These are phyloP conservation scores for Ascochyta pisi DNA, from an alignment of 2,329 filamentous ascomycete species.

Conservation along the genomic window DNA sequence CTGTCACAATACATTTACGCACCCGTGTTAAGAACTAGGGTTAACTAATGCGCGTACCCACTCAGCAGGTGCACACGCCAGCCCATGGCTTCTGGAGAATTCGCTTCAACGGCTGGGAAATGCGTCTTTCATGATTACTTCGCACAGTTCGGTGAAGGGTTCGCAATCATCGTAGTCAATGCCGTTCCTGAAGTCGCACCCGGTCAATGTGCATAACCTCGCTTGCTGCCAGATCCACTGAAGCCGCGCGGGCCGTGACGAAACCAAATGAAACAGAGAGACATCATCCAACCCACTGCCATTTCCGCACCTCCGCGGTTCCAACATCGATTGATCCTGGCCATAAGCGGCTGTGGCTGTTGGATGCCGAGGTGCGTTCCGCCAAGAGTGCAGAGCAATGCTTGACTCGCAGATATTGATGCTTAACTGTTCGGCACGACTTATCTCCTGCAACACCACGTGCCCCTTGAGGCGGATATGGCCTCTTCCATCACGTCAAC, in stretches of 20 bases:
- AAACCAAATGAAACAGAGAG: slow-evolving; percentile 9
- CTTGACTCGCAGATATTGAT: slow-evolving; percentile 28
- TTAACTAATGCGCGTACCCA: background rate
- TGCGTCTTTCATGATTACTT: background rate
- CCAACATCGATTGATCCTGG: slow-evolving; percentile 9
- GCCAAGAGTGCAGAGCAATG: slow-evolving; percentile 37
- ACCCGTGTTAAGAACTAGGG: slow-evolving; percentile 3
- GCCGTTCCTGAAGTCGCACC: background rate
- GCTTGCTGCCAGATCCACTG: background rate
- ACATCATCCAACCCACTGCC: slow-evolving; percentile 12
- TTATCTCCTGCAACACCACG: slow-evolving; percentile 24
- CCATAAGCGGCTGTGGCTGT: slow-evolving; percentile 31
- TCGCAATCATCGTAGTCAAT: background rate
- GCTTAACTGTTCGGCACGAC: slow-evolving; percentile 33
- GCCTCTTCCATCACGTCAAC: slow-evolving; percentile 11
- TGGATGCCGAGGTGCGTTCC: slow-evolving; percentile 24
- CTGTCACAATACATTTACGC: slow-evolving; percentile 1
- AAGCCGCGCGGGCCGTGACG: slow-evolving; percentile 12
- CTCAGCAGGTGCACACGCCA: background rate
- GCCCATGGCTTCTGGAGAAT: background rate
- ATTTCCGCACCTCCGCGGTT: slow-evolving; percentile 3
- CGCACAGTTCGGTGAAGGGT: background rate
- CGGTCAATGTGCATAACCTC: background rate
- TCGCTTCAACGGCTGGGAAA: background rate
- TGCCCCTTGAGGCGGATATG: background rate